phyloP scores from a whole-genome alignment of 1,284 basidiomycete genomes.

The Boletellus sp. region DNA sequence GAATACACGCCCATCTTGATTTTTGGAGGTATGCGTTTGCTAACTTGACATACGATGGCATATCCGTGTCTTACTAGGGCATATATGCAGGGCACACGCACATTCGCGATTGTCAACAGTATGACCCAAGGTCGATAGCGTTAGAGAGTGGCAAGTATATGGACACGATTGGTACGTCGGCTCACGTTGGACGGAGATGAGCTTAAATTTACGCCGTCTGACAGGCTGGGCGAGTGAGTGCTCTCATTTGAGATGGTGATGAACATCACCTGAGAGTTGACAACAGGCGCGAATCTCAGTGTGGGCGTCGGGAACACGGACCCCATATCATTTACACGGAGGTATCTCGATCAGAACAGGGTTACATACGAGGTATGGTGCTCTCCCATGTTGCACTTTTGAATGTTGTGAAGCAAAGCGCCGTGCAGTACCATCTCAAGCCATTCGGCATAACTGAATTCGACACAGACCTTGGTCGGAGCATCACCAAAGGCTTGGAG shows the following conservation, averaged over 20 bases:
- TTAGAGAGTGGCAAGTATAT: constrained; percentile 83
- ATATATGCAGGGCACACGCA: constrained; percentile 59
- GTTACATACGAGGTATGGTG: constrained; percentile 60
- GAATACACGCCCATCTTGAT: constrained; percentile 68
- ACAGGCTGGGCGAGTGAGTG: constrained; percentile 35
- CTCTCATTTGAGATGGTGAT: not conserved
- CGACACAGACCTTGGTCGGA: constrained; percentile 51
- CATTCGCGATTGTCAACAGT: constrained; percentile 71
- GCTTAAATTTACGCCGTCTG: not conserved
- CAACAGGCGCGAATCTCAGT: constrained; percentile 50
- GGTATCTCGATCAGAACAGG: constrained; percentile 50
- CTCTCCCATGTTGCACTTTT: not conserved
- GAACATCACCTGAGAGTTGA: not conserved
- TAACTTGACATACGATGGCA: not conserved
- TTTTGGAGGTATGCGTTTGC: constrained; percentile 55
- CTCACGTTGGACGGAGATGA: not conserved
- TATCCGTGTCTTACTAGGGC: not conserved
- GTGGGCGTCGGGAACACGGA: constrained; percentile 35
- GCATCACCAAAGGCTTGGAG: constrained; percentile 54
- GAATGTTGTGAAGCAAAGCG: not conserved
- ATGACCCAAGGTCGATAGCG: constrained; percentile 61
- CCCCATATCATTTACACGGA: constrained; percentile 48
- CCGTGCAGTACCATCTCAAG: constrained; percentile 54
- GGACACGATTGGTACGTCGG: constrained; percentile 71
- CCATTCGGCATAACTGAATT: constrained; percentile 41